These are phyloP conservation scores for Pseudogymnoascus destructans DNA, from an alignment of 2,329 filamentous ascomycete genomes.

Conservation along the genomic window DNA sequence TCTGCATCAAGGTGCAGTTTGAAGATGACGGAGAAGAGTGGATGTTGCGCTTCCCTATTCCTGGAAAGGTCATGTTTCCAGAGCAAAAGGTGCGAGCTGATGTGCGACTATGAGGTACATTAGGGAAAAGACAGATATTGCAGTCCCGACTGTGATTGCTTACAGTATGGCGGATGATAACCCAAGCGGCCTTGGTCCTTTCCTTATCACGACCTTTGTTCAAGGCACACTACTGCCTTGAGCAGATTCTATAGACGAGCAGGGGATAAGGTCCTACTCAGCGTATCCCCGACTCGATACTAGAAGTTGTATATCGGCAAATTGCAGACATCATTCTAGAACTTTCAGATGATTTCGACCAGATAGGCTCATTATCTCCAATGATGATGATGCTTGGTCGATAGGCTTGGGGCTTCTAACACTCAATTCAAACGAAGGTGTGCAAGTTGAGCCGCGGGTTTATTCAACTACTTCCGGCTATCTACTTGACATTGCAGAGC, in stretches of 20 bases:
- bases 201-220: constrained; percentile 12
- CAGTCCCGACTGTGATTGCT: constrained; percentile 10
- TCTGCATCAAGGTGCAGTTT: constrained; percentile 12
- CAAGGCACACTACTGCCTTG: constrained; percentile 8
- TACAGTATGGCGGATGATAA: constrained; percentile 12
- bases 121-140: constrained; percentile 10
- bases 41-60: constrained; percentile 11
- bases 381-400: constrained; percentile 1
- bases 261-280: constrained; percentile 24
- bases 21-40: constrained; percentile 8
- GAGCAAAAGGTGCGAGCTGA: constrained; percentile 11
- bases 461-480: neutral
- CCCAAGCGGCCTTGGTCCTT: constrained; percentile 10
- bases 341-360: constrained; percentile 11
- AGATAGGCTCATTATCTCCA: constrained; percentile 11
- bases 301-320: constrained; percentile 12
- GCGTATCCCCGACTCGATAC: constrained; percentile 8
- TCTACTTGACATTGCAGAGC: neutral
- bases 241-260: constrained; percentile 2
- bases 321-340: constrained; percentile 12
- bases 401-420: constrained; percentile 11
- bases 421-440: constrained; percentile 11
- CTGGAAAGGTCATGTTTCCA: constrained; percentile 8
- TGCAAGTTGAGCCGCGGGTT: neutral
- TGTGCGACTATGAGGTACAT: constrained; percentile 7